Percentiles rank a stretch among this genome's conserved stretches.
Evolutionary conservation across 1,284 basidiomycete species (phyloP).

Genomic region (Malassezia brasiliensis): DNA sequence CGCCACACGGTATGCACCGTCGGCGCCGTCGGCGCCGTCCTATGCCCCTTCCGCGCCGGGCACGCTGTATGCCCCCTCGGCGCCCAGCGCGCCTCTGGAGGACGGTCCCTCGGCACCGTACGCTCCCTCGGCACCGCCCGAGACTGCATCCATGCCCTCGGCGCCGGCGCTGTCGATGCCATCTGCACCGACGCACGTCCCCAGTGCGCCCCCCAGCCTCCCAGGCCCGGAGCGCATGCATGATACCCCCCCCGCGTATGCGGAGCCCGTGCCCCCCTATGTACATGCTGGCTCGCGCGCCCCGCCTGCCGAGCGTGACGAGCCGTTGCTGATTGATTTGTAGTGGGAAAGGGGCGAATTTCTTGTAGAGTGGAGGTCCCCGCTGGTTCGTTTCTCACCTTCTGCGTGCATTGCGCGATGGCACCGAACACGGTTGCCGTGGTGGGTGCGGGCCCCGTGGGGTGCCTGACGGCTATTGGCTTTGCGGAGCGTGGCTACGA

Average conservation of each 20-base stretch:
- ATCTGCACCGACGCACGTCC: neutral
- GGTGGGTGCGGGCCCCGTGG: conserved; percentile 83
- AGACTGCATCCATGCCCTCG: neutral
- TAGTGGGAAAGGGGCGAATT: neutral
- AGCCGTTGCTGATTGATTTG: conserved; percentile 11
- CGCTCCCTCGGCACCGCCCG: neutral
- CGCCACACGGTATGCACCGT: neutral
- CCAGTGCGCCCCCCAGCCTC: neutral
- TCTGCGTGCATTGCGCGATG: no score
- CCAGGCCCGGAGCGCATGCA: no score
- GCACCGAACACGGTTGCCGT: conserved; percentile 39
- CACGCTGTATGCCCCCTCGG: neutral
- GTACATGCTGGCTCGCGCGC: no score
- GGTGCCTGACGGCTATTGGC: conserved; percentile 76
- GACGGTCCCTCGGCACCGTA: neutral
- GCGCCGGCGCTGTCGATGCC: neutral
- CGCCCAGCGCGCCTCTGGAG: neutral
- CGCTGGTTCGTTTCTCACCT: no score
- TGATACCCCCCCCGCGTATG: no score
- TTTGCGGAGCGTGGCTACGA: conserved; percentile 78
- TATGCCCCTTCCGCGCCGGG: neutral
- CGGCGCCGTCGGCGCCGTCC: neutral
- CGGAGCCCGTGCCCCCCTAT: no score
- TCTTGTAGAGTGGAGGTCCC: neutral
- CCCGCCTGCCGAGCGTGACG: neutral